Evolutionary conservation across 176 grass and related monocot genomes (phyloP).

Genomic region (Carex myosuroides): DNA sequence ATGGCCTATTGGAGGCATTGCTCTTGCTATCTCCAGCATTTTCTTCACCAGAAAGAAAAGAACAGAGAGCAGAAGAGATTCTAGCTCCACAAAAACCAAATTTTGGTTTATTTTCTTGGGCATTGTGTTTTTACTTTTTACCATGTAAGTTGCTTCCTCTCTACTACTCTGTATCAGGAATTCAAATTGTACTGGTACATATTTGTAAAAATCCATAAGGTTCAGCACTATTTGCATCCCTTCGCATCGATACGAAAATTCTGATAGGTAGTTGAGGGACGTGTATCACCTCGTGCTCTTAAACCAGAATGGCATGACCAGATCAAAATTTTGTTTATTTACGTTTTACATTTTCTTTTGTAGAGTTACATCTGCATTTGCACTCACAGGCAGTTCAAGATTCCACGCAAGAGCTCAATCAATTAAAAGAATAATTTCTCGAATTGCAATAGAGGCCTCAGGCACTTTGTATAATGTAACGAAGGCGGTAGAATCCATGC

Average conservation of each 20-base stretch:
- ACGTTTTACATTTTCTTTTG: neutral
- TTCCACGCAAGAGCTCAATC: conserved; percentile 70
- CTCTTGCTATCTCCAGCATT: conserved; percentile 34
- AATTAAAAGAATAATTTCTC: conserved; percentile 43
- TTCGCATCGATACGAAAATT: neutral
- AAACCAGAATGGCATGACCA: neutral
- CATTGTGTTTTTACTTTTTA: conserved; percentile 46
- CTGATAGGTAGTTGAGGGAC: neutral
- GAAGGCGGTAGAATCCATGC: conserved; percentile 45
- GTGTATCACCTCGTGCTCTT: neutral
- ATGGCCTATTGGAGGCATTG: conserved; percentile 55
- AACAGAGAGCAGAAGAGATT: conserved; percentile 13
- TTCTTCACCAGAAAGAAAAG: conserved; percentile 29
- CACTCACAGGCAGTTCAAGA: conserved; percentile 26
- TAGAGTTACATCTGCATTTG: conserved; percentile 61
- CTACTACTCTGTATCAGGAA: neutral
- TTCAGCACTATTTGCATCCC: neutral
- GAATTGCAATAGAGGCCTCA: conserved; percentile 51
- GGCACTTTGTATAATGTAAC: conserved; percentile 63
- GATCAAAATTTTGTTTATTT: neutral
- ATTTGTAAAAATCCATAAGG: neutral
- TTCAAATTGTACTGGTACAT: neutral
- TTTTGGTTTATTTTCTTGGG: conserved; percentile 35
- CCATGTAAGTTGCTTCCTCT: conserved; percentile 52
- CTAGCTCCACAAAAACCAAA: conserved; percentile 34